Evolutionary conservation across 2,329 filamentous ascomycete genomes (phyloP).

Genomic region (Juglanconis oblonga): DNA sequence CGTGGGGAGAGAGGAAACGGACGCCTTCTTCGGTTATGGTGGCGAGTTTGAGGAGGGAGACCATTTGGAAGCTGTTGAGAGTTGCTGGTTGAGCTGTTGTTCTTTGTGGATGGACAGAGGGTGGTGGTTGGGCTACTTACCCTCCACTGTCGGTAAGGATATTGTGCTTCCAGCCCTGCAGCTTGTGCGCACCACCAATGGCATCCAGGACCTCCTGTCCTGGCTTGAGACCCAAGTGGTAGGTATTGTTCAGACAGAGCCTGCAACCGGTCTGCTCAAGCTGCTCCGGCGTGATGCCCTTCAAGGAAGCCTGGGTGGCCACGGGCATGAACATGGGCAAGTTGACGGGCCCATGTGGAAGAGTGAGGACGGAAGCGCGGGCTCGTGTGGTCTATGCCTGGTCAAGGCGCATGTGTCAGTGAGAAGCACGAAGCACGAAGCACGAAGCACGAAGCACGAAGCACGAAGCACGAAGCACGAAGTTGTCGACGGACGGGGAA

Average conservation of each 20-base stretch:
- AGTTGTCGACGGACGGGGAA: conserved; percentile 4
- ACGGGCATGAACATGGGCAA: conserved; percentile 98
- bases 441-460: no score
- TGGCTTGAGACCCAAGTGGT: conserved; percentile 91
- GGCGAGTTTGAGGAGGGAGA: conserved; percentile 88
- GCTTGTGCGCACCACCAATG: conserved; percentile 86
- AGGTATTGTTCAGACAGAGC: conserved; percentile 96
- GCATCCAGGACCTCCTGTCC: conserved; percentile 85
- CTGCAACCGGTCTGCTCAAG: conserved; percentile 85
- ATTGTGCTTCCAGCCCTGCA: conserved; percentile 95
- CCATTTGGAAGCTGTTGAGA: conserved; percentile 86
- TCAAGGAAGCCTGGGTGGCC: conserved; percentile 92
- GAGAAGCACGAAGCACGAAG: not conserved
- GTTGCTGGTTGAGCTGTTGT: not conserved
- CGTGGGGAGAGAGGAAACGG: conserved; percentile 91
- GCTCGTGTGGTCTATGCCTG: conserved; percentile 79
- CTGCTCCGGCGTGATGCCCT: conserved; percentile 90
- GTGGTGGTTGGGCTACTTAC: conserved; percentile 38
- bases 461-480: not conserved
- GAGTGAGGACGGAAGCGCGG: conserved; percentile 78
- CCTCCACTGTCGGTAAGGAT: conserved; percentile 81
- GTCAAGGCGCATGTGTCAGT: conserved; percentile 12
- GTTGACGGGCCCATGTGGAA: conserved; percentile 88
- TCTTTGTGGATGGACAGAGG: not conserved
- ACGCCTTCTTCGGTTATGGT: conserved; percentile 95